Base-by-base conservation (phyloP, 441 rosid species). In the Sinapis alba region DNA sequence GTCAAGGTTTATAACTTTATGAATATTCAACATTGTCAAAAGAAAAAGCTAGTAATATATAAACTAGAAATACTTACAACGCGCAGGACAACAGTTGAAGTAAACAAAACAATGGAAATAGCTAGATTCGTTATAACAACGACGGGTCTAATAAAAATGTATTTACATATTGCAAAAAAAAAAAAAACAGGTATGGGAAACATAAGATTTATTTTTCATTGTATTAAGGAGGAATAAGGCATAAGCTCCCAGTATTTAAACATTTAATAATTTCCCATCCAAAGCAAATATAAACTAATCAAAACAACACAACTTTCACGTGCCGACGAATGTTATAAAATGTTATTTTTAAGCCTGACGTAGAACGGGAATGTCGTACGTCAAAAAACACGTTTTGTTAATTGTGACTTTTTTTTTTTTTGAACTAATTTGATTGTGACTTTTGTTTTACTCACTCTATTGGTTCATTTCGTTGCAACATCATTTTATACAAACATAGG, bases 331-430 rank as follows among this genome's bases (percentile, higher is more conserved):
- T 41, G n/a, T 30, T 2, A 43, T 43, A 30, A 32, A 64, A 47
- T 58, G 11, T 16, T 50, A 59, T 18, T 20, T 12, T 57, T 7
- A 57, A 70, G 3, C 21, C 34, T 54, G 64, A 62, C 28, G 51
- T 62, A 1, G 7, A 32, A 64, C 57, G 72, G 27, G 16, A 9
- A 34, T 70, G 72, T 47, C 71, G 16, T 64, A 32, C 11, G 32
- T 70, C 72, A 71, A 47, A 47, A 58, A 56, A 71, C 80, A 76
- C 80, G 80, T 58, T 77, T 69, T 76, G 20, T 13, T 36, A 36
- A 27, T 6, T 11, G 50, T 28, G 61, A 56, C 75, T 70, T 76
- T 64, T 58, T 62, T 70, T 64, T 57, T 76, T n/a, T n/a, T n/a
- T n/a, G n/a, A n/a, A n/a, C n/a, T n/a, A n/a, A n/a, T n/a, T 13